Evolutionary conservation across 1,284 basidiomycete species (phyloP), one percentile per base, ranked within the genome.

Genomic region (Coniferiporia sulphurascens): DNA sequence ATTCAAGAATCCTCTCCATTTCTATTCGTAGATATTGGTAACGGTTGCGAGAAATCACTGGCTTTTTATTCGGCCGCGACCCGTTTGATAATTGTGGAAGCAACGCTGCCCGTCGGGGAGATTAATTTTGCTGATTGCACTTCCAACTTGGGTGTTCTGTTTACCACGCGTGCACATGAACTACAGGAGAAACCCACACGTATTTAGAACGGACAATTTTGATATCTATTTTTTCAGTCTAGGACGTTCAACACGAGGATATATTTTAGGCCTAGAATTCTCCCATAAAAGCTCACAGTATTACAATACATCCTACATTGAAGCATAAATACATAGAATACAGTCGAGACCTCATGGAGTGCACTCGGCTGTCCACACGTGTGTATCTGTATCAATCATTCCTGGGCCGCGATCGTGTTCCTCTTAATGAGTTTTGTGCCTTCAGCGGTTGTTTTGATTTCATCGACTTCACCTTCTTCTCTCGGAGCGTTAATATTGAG

Each of bases 401-500:
- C 45, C 21, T 52, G 19, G 56, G 56, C 32, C 56, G 48, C 21
- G 56, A 52, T 32, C 56, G 38, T n/a, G 56, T 58, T 22, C 56
- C 56, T 48, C 44, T 50, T 34, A 22, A 19, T n/a, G 43, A 52
- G 13, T 19, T 58, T 43, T 35, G 41, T 35, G 22, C 32, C 38
- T 48, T 58, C n/a, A 44, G 38, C 22, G 22, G 34, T 13, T 32
- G 22, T 19, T 36, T 41, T 9, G 38, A 19, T n/a, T 46, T 34
- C 3, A 58, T n/a, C 15, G 19, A 27, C 32, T 55, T 68, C 22
- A 72, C 69, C 60, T 76, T 72, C 44, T 67, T 65, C 32, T 71
- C 69, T 43, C 85, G 72, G 54, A 85, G 63, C 27, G 79, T 76
- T 65, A 82, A 74, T 46, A 87, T 72, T 64, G 86, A 82, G 56